These are phyloP conservation scores for Crataegus laevigata DNA, from an alignment of 306 rosid genomes.

Conservation along the genomic window DNA sequence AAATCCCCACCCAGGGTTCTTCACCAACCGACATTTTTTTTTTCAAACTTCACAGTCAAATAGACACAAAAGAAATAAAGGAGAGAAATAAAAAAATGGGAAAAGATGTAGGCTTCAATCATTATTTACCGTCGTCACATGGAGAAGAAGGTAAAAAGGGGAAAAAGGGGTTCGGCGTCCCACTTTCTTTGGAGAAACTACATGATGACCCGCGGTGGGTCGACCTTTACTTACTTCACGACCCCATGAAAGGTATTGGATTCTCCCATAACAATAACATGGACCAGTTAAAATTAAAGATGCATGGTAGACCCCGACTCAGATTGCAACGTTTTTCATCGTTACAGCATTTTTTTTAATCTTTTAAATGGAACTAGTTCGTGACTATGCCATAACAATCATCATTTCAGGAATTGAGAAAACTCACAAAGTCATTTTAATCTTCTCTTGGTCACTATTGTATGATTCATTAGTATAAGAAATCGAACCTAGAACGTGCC, in stretches of 20 bases:
- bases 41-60: constrained; percentile 6
- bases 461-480: too few species aligned
- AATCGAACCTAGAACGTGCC: accelerated
- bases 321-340: neutral
- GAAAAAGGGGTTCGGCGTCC: neutral
- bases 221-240: constrained; percentile 15
- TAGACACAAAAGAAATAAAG: neutral
- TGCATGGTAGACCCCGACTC: neutral
- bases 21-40: constrained; percentile 5
- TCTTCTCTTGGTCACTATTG: accelerated
- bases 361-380: neutral
- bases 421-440: too few species aligned
- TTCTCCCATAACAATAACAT: neutral
- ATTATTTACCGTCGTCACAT: constrained; percentile 24
- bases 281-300: neutral
- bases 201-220: constrained; percentile 49
- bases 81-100: neutral
- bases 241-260: constrained; percentile 29
- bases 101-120: constrained; percentile 23
- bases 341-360: neutral
- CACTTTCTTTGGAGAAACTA: constrained; percentile 17
- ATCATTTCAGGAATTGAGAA: too few species aligned
- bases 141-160: constrained; percentile 32
- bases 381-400: too few species aligned
- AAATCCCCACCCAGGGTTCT: neutral